A percentile compares a stretch with the other conserved stretches of the same genome.
These are phyloP conservation scores for Thozetella sp. DNA, from an alignment of 495 filamentous ascomycete genomes.

Conservation along the genomic window DNA sequence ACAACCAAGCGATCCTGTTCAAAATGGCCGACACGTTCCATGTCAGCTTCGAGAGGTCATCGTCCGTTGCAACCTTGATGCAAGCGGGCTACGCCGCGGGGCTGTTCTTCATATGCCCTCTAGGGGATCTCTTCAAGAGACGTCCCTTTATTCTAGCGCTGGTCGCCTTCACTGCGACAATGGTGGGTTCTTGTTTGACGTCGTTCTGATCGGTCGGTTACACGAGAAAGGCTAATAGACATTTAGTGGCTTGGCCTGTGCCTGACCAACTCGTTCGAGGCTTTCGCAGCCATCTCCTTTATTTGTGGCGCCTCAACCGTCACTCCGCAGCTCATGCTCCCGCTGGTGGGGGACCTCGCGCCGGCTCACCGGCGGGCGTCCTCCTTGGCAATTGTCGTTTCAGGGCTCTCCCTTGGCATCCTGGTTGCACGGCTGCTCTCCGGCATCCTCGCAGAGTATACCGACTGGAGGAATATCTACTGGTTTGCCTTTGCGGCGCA, in stretches of 20 bases:
- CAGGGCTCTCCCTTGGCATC: conserved; percentile 76
- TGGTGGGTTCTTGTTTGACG: conserved; percentile 42
- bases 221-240: conserved; percentile 6
- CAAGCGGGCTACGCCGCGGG: conserved; percentile 82
- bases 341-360: conserved; percentile 79
- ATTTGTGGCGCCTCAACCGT: conserved; percentile 75
- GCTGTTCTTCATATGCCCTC: conserved; percentile 73
- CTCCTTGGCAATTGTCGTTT: conserved; percentile 73
- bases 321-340: conserved; percentile 85
- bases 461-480: conserved; percentile 76
- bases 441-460: conserved; percentile 72
- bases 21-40: conserved; percentile 61
- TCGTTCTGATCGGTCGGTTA: background rate
- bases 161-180: conserved; percentile 64
- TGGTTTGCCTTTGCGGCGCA: conserved; percentile 79
- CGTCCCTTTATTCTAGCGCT: conserved; percentile 70
- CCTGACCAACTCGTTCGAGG: conserved; percentile 62
- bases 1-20: conserved; percentile 70
- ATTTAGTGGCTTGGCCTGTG: conserved; percentile 67
- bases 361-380: conserved; percentile 68
- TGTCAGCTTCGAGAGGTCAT: conserved; percentile 58
- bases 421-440: conserved; percentile 77
- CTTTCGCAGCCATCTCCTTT: conserved; percentile 71
- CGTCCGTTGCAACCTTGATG: conserved; percentile 71
- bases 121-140: conserved; percentile 74